A percentile compares a stretch with the other conserved stretches of the same genome.
phyloP scores from a whole-genome alignment of 2,329 filamentous ascomycete genomes.

The Talaromyces sp. region DNA sequence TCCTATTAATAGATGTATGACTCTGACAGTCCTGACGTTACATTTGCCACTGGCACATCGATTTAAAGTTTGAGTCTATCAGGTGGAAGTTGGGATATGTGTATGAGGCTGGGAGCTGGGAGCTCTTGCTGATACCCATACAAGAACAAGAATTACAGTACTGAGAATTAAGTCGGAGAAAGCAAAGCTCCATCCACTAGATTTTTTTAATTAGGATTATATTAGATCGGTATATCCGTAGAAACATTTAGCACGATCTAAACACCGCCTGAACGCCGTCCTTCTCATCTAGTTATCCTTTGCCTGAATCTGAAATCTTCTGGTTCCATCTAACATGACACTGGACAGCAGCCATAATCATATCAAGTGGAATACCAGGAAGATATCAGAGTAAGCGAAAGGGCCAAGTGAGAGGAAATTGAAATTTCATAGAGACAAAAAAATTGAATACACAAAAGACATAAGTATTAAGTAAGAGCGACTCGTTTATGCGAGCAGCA shows the following conservation, averaged over 20 bases:
- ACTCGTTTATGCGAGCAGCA: slow-evolving; percentile 31
- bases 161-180: background rate
- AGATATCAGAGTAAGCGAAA: background rate
- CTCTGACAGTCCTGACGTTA: slow-evolving; percentile 9
- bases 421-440: slow-evolving; percentile 8
- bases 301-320: background rate
- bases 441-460: slow-evolving; percentile 9
- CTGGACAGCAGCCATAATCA: slow-evolving; percentile 12
- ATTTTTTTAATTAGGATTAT: slow-evolving; percentile 18
- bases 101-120: background rate
- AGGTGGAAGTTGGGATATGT: slow-evolving; percentile 7
- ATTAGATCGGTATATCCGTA: slow-evolving; percentile 17
- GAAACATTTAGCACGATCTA: slow-evolving; percentile 6
- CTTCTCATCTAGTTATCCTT: slow-evolving; percentile 3
- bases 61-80: slow-evolving; percentile 14
- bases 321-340: background rate
- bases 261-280: slow-evolving; percentile 17
- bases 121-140: background rate
- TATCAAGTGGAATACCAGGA: background rate
- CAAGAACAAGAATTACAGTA: background rate
- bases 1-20: slow-evolving; percentile 15
- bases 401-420: background rate
- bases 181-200: slow-evolving; percentile 1
- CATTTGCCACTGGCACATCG: slow-evolving; percentile 13
- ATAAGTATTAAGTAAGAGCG: slow-evolving; percentile 6